Evolutionary conservation across 306 rosid genomes (phyloP).

Genomic region (Glycyrrhiza uralensis): DNA sequence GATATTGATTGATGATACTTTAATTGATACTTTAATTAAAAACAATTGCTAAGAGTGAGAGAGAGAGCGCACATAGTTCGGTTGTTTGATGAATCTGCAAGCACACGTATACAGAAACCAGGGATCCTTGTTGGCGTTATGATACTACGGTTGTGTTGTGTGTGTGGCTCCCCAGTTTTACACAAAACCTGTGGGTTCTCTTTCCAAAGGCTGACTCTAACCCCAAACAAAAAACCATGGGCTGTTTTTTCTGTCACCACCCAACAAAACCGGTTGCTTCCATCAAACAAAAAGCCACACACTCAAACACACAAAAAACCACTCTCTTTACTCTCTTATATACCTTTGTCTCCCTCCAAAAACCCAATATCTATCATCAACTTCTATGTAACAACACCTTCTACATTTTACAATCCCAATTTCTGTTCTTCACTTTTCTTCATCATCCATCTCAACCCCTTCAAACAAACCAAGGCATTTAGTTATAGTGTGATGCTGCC

Average conservation of each 20-base stretch:
- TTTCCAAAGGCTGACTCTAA: background rate
- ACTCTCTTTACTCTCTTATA: slow-evolving; percentile 20
- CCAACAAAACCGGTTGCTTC: slow-evolving; percentile 66
- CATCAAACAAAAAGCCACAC: background rate
- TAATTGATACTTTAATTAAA: no score
- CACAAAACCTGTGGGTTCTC: slow-evolving; percentile 41
- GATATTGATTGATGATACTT: no score
- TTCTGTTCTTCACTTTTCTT: background rate
- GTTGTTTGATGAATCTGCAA: background rate
- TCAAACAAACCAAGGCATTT: no score
- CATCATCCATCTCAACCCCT: background rate
- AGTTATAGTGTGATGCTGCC: background rate
- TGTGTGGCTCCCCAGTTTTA: slow-evolving; percentile 33
- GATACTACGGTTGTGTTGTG: background rate
- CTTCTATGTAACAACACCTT: slow-evolving; percentile 1
- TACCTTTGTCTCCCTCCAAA: slow-evolving; percentile 14
- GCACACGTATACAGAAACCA: background rate
- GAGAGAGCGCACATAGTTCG: background rate
- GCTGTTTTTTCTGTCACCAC: slow-evolving; percentile 53
- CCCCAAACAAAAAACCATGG: slow-evolving; percentile 63
- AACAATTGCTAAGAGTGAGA: background rate
- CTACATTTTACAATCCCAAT: background rate
- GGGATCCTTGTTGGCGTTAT: background rate
- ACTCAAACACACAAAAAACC: no score
- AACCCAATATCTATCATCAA: background rate